These are phyloP conservation scores for Maudiozyma turicensis DNA, from an alignment of 805 yeast species.

Conservation along the genomic window DNA sequence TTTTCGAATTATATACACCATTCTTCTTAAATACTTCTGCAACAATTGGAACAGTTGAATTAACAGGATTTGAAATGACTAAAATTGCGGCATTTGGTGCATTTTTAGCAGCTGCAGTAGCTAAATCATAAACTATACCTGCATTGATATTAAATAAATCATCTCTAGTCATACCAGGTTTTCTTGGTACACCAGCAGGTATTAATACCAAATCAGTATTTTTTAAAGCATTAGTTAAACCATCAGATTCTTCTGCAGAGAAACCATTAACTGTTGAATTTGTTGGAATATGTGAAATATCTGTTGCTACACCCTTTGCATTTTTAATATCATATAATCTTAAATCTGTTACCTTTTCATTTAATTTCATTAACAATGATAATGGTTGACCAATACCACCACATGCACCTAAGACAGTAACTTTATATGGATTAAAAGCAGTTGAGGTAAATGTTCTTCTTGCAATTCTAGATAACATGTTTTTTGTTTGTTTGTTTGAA, in stretches of 20 bases:
- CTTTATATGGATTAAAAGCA: conserved; percentile 61
- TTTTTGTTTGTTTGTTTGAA: neutral
- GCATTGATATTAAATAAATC: conserved; percentile 95
- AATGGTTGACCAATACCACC: conserved; percentile 96
- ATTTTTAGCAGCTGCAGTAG: conserved; percentile 70
- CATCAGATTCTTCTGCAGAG: conserved; percentile 67
- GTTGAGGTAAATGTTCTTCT: conserved; percentile 60
- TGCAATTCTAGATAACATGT: conserved; percentile 47
- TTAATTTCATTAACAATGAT: conserved; percentile 73
- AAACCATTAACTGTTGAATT: conserved; percentile 81
- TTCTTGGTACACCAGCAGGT: conserved; percentile 98
- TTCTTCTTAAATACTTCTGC: conserved; percentile 81
- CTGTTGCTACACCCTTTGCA: conserved; percentile 96
- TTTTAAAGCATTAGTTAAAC: conserved; percentile 62
- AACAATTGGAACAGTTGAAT: conserved; percentile 94
- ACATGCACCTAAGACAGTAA: conserved; percentile 72
- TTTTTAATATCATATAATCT: conserved; percentile 83
- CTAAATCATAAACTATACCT: conserved; percentile 86
- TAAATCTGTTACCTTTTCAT: conserved; percentile 78
- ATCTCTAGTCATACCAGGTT: conserved; percentile 98
- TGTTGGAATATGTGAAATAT: conserved; percentile 88
- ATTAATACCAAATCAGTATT: conserved; percentile 71
- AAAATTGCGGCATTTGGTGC: conserved; percentile 77
- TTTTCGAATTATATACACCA: conserved; percentile 86
- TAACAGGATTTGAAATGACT: conserved; percentile 90